These are phyloP conservation scores for Lichtheimia hyalospora DNA, from an alignment of 371 early-diverging fungal species.

Conservation along the genomic window DNA sequence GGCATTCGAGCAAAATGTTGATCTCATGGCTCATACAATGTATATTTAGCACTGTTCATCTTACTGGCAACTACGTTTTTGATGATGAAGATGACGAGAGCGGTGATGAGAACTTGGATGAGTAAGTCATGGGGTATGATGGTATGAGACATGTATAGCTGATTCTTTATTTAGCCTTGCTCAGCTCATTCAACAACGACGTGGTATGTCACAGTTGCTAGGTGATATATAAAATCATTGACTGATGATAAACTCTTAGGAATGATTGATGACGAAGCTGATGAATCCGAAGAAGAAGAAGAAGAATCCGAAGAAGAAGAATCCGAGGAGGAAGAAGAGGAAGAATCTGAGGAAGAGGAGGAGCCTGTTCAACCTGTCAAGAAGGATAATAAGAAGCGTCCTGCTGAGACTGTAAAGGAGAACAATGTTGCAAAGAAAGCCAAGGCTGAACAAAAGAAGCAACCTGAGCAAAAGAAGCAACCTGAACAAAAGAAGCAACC, in stretches of 20 bases:
- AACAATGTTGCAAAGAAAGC: constrained; percentile 11
- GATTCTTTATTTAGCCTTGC: not conserved
- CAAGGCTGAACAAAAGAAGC: constrained; percentile 13
- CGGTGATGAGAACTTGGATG: not conserved
- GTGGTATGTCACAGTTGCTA: not conserved
- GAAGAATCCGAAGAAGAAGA: constrained; percentile 14
- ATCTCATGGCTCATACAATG: no score
- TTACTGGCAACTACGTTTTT: constrained; percentile 26
- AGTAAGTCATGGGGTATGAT: constrained; percentile 1
- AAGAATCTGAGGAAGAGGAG: constrained; percentile 11
- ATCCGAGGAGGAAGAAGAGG: constrained; percentile 17
- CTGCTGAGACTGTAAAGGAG: constrained; percentile 10
- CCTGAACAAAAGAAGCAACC: constrained; percentile 4
- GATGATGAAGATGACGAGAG: constrained; percentile 16
- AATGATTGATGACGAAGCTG: constrained; percentile 13
- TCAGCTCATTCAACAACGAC: not conserved
- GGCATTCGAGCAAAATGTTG: not conserved
- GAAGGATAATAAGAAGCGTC: constrained; percentile 15
- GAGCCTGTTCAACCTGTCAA: constrained; percentile 8
- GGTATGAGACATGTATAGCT: not conserved
- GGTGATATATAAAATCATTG: not conserved
- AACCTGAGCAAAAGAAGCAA: constrained; percentile 8
- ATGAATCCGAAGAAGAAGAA: constrained; percentile 12
- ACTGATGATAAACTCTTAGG: not conserved
- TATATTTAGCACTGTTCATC: constrained; percentile 16